These are phyloP conservation scores for Colletotrichum viniferum DNA, from an alignment of 2,329 filamentous ascomycete genomes.

Conservation along the genomic window DNA sequence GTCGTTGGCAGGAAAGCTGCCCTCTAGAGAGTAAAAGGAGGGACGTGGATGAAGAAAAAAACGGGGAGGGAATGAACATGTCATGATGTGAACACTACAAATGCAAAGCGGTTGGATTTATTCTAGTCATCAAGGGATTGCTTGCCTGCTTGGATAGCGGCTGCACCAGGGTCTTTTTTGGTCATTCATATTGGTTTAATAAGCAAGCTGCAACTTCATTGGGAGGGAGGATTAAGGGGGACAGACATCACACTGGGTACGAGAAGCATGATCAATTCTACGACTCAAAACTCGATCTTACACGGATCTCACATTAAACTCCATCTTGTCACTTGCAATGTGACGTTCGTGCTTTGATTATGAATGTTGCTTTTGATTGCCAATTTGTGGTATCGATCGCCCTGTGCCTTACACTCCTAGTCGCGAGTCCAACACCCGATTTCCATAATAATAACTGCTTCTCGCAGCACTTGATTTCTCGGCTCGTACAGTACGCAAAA, in stretches of 20 bases:
- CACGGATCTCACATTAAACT: background rate
- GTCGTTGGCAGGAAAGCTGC: conserved; percentile 29
- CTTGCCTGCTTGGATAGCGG: background rate
- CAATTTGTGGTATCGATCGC: conserved; percentile 20
- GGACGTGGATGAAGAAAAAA: background rate
- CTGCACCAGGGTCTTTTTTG: background rate
- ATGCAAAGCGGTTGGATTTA: conserved; percentile 12
- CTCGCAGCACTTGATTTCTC: background rate
- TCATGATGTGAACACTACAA: conserved; percentile 14
- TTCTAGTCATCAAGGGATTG: background rate
- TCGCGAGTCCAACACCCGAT: background rate
- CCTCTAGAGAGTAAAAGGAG: too few species aligned
- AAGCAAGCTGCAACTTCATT: background rate
- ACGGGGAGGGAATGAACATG: background rate
- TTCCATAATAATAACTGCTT: background rate
- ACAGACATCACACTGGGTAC: background rate
- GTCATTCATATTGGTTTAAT: conserved; percentile 8
- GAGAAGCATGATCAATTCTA: background rate
- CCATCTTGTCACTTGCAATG: background rate
- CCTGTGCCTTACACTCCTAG: conserved; percentile 9
- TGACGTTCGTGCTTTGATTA: background rate
- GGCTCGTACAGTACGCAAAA: background rate
- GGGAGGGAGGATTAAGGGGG: background rate
- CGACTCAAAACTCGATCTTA: background rate
- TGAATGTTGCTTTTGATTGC: conserved; percentile 10